Evolutionary conservation across 2,329 filamentous ascomycete species (phyloP), one percentile per base, ranked within the genome.

Genomic region (Xylaria hypoxylon): DNA sequence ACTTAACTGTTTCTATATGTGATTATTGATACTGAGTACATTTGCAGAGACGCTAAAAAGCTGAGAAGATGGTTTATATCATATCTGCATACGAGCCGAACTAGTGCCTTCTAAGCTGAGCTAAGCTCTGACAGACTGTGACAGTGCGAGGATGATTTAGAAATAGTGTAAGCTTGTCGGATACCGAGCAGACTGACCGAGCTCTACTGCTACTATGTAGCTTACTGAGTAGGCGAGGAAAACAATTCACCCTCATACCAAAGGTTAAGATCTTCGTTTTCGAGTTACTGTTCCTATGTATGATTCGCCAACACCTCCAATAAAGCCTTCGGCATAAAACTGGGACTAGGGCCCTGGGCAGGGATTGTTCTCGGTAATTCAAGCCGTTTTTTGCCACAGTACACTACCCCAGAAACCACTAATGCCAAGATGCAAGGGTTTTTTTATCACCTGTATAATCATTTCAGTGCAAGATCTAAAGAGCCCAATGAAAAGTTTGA

Each of bases 131-230:
- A 24, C 38, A 35, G 38, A 31, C 15, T 26, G 19, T 31, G 35
- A 24, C 38, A 35, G 38, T 13, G 35, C 38, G 8, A 17, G 15
- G 11, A 47, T 64, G 17, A 64, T 64, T 64, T 64, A 55, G 38
- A 64, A 64, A 59, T n/a, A 35, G 11, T 42, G 26, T 51, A 44
- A 22, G n/a, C 42, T 22, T 44, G 42, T 22, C 33, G 52, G 15
- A 40, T 59, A 28, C 44, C 56, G 26, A 58, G 40, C 6, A 1
- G n/a, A n/a, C n/a, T n/a, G n/a, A n/a, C n/a, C n/a, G n/a, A n/a
- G n/a, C n/a, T n/a, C n/a, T n/a, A n/a, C n/a, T n/a, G n/a, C n/a
- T n/a, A n/a, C n/a, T n/a, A n/a, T n/a, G n/a, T n/a, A n/a, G n/a
- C n/a, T n/a, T n/a, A n/a, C n/a, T n/a, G n/a, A n/a, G n/a, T 35